phyloP scores from a whole-genome alignment of 2,329 filamentous ascomycete species.

The Talaromyces sp. region DNA sequence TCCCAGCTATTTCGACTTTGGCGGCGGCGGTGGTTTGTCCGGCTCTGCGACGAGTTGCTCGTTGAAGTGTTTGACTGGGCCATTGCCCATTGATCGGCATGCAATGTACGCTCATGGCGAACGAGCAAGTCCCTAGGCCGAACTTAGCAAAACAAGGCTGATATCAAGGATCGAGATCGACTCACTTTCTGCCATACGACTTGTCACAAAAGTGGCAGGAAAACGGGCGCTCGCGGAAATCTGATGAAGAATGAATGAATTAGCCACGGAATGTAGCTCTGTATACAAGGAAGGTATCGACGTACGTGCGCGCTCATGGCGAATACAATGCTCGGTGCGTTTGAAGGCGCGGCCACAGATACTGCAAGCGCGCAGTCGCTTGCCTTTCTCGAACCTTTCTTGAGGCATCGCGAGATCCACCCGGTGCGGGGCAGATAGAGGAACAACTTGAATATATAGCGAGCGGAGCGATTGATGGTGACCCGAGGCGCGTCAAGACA shows the following conservation, averaged over 20 bases:
- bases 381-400: constrained; percentile 11
- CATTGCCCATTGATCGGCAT: constrained; percentile 21
- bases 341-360: constrained; percentile 28
- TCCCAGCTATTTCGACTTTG: constrained; percentile 10
- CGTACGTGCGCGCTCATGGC: constrained; percentile 28
- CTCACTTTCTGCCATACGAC: constrained; percentile 29
- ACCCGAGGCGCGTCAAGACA: not conserved
- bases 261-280: not conserved
- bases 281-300: not conserved
- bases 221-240: constrained; percentile 29
- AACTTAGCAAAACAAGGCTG: not conserved
- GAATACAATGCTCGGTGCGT: constrained; percentile 28
- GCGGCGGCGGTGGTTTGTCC: constrained; percentile 8
- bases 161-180: not conserved
- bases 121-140: constrained; percentile 27
- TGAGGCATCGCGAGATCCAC: constrained; percentile 7
- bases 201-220: constrained; percentile 27
- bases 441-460: not conserved
- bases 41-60: constrained; percentile 1
- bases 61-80: constrained; percentile 6
- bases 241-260: constrained; percentile 8
- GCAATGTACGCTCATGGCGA: constrained; percentile 28
- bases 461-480: not conserved
- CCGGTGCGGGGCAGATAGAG: not conserved
- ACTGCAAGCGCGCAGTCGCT: constrained; percentile 17